Evolutionary conservation across 257 asterid species (phyloP).

Genomic region (Eucommia ulmoides): DNA sequence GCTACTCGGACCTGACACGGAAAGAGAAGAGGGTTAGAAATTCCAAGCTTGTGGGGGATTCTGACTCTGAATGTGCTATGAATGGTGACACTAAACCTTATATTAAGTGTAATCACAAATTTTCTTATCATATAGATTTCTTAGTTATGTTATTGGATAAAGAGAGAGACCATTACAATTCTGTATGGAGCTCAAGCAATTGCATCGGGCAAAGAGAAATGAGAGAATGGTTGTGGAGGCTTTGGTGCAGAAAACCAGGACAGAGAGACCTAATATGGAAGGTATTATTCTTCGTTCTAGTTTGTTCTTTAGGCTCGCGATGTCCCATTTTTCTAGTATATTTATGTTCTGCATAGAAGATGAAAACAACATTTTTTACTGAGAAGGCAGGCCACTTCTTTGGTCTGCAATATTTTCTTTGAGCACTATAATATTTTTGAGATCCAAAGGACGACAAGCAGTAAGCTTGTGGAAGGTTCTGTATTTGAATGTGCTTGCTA

Average conservation of each 20-base stretch:
- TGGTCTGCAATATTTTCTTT: background rate
- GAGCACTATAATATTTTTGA: background rate
- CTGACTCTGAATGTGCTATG: conserved; percentile 14
- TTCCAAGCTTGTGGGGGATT: conserved; percentile 20
- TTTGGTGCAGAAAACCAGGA: conserved; percentile 67
- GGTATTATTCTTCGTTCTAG: conserved; percentile 33
- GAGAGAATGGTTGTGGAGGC: conserved; percentile 85
- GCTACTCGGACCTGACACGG: conserved; percentile 40
- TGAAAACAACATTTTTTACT: background rate
- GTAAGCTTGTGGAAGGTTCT: no score
- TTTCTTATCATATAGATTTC: conserved; percentile 70
- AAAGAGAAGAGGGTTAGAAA: conserved; percentile 57
- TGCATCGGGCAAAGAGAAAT: conserved; percentile 88
- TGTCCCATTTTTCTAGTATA: background rate
- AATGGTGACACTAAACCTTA: conserved; percentile 18
- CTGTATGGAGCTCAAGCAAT: conserved; percentile 79
- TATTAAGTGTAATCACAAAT: conserved; percentile 29
- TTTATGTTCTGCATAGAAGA: background rate
- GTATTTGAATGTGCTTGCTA: no score
- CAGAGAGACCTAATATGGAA: conserved; percentile 82
- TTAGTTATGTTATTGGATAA: conserved; percentile 63
- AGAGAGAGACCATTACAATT: conserved; percentile 72
- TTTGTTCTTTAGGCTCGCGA: conserved; percentile 9
- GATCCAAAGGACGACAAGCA: no score
- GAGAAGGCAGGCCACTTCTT: background rate